phyloP scores from a whole-genome alignment of 1,139 yeast genomes.

The Pichia sp. region DNA sequence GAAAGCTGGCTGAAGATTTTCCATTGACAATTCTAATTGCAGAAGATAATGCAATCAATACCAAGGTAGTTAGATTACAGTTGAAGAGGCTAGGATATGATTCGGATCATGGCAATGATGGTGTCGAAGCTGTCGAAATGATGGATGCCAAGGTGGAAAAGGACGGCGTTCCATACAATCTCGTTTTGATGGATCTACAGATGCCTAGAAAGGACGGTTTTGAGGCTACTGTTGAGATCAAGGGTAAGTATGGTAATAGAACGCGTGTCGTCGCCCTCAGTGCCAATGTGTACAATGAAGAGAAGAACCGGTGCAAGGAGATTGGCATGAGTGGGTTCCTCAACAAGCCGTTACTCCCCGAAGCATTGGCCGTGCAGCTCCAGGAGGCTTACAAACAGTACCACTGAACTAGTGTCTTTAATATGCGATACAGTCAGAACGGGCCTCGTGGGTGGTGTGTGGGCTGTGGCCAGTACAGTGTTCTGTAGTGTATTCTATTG shows the following conservation, averaged over 20 bases:
- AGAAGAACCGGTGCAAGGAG: conserved; percentile 60
- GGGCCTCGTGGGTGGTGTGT: no score
- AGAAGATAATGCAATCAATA: conserved; percentile 47
- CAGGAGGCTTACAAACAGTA: conserved; percentile 6
- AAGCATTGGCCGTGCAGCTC: conserved; percentile 34
- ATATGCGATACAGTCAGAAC: no score
- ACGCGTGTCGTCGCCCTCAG: conserved; percentile 83
- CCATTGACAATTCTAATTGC: conserved; percentile 45
- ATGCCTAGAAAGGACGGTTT: conserved; percentile 89
- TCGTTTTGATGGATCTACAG: conserved; percentile 87
- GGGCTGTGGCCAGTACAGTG: no score
- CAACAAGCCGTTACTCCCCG: conserved; percentile 58
- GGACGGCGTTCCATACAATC: conserved; percentile 39
- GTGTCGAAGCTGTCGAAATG: conserved; percentile 41
- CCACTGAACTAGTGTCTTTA: neutral
- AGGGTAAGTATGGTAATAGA: conserved; percentile 38
- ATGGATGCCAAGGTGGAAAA: conserved; percentile 27
- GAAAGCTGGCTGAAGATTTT: conserved; percentile 25
- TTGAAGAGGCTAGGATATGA: conserved; percentile 45
- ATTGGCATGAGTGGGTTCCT: conserved; percentile 81
- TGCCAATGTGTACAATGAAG: conserved; percentile 82
- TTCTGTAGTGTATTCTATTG: no score
- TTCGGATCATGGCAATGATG: conserved; percentile 52
- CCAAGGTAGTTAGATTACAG: conserved; percentile 45
- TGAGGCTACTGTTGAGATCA: conserved; percentile 62